Evolutionary conservation across 306 rosid species (phyloP).

Genomic region (Cucurbita maxima): DNA sequence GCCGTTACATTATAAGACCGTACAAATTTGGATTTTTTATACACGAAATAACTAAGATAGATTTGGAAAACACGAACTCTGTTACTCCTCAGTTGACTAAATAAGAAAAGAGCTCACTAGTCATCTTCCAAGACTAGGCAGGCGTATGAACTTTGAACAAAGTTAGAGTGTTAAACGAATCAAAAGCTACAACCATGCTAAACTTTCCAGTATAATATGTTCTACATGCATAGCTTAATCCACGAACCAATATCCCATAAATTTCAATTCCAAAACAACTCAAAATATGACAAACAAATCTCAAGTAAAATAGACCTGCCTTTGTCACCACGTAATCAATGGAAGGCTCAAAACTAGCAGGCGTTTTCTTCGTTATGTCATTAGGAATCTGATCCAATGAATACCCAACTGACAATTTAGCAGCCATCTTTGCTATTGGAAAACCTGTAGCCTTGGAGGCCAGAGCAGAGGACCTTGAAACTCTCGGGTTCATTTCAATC

Average conservation of each 20-base stretch:
- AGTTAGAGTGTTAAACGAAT: not conserved
- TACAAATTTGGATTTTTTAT: not conserved
- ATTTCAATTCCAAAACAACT: not conserved
- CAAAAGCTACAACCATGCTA: not conserved
- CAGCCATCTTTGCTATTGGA: constrained; percentile 95
- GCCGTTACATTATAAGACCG: not conserved
- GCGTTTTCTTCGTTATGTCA: constrained; percentile 86
- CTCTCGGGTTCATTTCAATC: constrained; percentile 98
- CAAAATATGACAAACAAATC: not conserved
- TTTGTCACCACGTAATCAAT: constrained; percentile 96
- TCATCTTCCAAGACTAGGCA: not conserved
- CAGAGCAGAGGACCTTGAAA: constrained; percentile 80
- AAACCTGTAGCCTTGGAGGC: constrained; percentile 96
- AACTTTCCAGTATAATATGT: not conserved
- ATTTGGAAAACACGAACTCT: not conserved
- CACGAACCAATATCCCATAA: not conserved
- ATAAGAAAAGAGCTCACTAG: not conserved
- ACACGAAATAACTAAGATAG: not conserved
- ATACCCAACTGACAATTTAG: constrained; percentile 81
- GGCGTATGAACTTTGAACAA: not conserved
- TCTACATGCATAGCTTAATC: not conserved
- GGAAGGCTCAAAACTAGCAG: constrained; percentile 96
- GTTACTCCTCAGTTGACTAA: not conserved
- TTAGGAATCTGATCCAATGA: constrained; percentile 91
- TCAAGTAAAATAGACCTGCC: constrained; percentile 16